phyloP scores from a whole-genome alignment of 1,139 yeast genomes.

The Geotrichum europaeum region DNA sequence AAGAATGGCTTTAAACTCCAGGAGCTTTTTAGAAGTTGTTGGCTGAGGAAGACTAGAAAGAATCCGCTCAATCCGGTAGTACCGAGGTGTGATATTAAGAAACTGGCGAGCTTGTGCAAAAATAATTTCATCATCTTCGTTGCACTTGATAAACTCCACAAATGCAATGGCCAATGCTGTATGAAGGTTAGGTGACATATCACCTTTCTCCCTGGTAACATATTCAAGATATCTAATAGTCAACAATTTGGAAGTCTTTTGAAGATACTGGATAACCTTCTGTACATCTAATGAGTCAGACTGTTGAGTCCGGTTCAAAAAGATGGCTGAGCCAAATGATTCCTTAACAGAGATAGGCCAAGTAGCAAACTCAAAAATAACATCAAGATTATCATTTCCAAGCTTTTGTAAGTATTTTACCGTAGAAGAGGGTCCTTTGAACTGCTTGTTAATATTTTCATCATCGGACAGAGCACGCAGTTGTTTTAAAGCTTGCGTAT shows the following conservation, averaged over 20 bases:
- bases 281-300: conserved; percentile 53
- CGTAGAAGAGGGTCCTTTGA: conserved; percentile 44
- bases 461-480: conserved; percentile 35
- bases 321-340: conserved; percentile 46
- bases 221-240: conserved; percentile 59
- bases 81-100: conserved; percentile 24
- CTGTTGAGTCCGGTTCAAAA: conserved; percentile 61
- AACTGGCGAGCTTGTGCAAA: conserved; percentile 28
- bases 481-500: conserved; percentile 61
- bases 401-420: conserved; percentile 63
- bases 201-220: conserved; percentile 42
- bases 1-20: conserved; percentile 50
- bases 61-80: conserved; percentile 36
- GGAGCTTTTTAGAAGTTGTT: conserved; percentile 20
- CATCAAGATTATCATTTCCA: conserved; percentile 44
- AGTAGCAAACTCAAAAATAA: conserved; percentile 54
- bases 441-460: conserved; percentile 14
- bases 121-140: conserved; percentile 16
- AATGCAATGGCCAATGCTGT: conserved; percentile 56
- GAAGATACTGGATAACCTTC: conserved; percentile 48
- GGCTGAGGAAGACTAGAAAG: conserved; percentile 29
- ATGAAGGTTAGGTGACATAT: conserved; percentile 42
- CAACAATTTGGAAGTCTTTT: conserved; percentile 31
- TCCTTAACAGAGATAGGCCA: conserved; percentile 48
- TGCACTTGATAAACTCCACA: conserved; percentile 35